phyloP scores from a whole-genome alignment of 306 rosid species.

The Quercus mongolica region DNA sequence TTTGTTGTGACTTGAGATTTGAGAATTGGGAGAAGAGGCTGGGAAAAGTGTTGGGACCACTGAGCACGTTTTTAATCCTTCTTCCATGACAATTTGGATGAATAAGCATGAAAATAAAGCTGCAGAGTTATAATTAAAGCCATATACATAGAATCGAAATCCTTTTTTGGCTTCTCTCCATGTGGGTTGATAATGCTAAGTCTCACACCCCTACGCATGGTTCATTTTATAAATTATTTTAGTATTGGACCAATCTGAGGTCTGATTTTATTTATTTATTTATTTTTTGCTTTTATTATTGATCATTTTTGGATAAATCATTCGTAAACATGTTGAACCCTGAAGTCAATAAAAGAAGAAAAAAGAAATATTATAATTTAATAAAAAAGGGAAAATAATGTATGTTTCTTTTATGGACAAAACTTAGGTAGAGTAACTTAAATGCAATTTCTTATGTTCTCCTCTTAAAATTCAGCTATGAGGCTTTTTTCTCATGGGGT shows the following conservation, averaged over 20 bases:
- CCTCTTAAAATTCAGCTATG: too few species aligned
- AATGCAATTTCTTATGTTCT: too few species aligned
- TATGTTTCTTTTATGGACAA: too few species aligned
- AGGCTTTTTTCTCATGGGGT: accelerated
- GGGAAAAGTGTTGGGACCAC: constrained; percentile 31
- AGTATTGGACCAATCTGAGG: neutral
- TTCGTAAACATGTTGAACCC: too few species aligned
- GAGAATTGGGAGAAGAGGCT: neutral
- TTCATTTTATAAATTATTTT: neutral
- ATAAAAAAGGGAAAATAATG: too few species aligned
- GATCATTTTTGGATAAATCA: too few species aligned
- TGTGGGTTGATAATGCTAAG: constrained; percentile 9
- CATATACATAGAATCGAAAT: neutral
- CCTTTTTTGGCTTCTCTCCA: constrained; percentile 18
- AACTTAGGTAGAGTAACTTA: too few species aligned
- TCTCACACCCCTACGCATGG: neutral
- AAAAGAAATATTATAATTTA: neutral
- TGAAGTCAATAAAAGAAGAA: too few species aligned
- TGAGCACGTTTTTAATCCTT: neutral
- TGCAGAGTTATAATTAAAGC: constrained; percentile 41
- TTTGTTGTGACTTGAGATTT: constrained; percentile 11
- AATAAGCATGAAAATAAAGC: constrained; percentile 47
- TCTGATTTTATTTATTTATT: neutral
- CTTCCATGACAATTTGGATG: neutral
- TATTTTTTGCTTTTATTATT: neutral